Evolutionary conservation across 1,139 yeast species (phyloP), one percentile per base, ranked within the genome.

Genomic region (Nadsonia starkeyi-henricii): DNA sequence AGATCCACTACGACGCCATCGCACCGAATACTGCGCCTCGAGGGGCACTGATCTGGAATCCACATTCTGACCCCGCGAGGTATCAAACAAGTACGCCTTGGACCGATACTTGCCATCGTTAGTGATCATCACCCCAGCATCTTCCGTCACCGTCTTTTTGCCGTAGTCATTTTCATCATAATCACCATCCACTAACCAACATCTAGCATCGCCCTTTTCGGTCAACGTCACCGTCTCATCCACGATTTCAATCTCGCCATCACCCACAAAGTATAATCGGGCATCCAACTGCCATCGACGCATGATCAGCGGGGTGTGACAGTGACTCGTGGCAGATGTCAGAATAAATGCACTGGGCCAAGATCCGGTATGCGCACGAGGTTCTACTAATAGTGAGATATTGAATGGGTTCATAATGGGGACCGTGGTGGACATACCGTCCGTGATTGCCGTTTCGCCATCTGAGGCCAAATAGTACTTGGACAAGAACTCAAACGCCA

Each of bases 321-420:
- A 43, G 17, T 28, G 36, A 8, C 52, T 44, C 42, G 46, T 45
- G 33, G 52, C 41, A 1, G 44, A 52, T 9, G 54, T 55, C 2
- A 66, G 65, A 12, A 63, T 56, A 52, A 66, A 66, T 42, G 57
- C 45, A 46, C 56, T 64, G n/a, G 65, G 65, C 70, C 70, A 66
- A 8, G 52, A 49, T 20, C 57, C 65, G 0, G 56, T 57, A 45
- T 63, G 62, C 17, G 55, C 52, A 23, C 62, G 54, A 0, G 69
- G 66, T 2, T 57, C 45, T 2, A 66, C 62, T 41, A 62, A 64
- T 48, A 63, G 64, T 30, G 57, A 60, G 36, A 59, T 62, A 12
- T 66, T 50, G 52, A 65, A 63, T 2, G 68, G 68, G 45, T 57
- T 55, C 9, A 58, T 47, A 0, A 64, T 61, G 2, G 62, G 60